A percentile compares a stretch with the other conserved stretches of the same genome.
phyloP scores from a whole-genome alignment of 495 filamentous ascomycete species.

The Xylaria bambusicola region DNA sequence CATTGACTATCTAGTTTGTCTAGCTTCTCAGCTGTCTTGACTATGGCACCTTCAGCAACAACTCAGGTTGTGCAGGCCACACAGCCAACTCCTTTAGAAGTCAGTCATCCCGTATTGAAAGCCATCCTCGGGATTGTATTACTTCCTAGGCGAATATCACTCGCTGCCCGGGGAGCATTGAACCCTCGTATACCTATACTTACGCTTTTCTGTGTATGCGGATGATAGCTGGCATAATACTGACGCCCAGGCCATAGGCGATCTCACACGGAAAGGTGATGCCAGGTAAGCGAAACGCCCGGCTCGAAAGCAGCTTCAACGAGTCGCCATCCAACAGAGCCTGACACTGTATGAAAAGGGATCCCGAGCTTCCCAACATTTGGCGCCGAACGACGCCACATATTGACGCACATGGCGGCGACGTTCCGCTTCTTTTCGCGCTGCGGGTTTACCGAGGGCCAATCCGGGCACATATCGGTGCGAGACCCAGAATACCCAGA shows the following conservation, averaged over 20 bases:
- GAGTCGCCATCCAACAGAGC: no score
- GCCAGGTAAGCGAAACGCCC: constrained; percentile 15
- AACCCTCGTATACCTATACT: not conserved
- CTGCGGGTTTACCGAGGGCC: constrained; percentile 64
- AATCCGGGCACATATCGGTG: constrained; percentile 66
- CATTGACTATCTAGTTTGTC: not conserved
- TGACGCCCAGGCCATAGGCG: constrained; percentile 18
- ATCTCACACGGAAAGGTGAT: constrained; percentile 34
- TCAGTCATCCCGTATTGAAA: constrained; percentile 3
- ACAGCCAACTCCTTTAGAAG: constrained; percentile 24
- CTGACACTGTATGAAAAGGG: constrained; percentile 26
- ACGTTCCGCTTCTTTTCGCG: constrained; percentile 61
- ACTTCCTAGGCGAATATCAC: not conserved
- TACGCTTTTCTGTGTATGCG: not conserved
- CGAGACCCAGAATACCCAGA: constrained; percentile 61
- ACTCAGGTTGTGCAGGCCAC: constrained; percentile 18
- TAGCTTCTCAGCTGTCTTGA: not conserved
- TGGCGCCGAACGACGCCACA: constrained; percentile 47
- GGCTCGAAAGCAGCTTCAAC: no score
- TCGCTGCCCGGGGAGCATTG: not conserved
- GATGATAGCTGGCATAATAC: not conserved
- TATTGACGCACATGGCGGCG: constrained; percentile 59
- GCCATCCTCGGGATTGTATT: no score
- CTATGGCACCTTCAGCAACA: constrained; percentile 33
- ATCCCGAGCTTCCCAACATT: constrained; percentile 50